Base-by-base conservation (phyloP, 306 rosid genomes). In the Crotalaria pallida region DNA sequence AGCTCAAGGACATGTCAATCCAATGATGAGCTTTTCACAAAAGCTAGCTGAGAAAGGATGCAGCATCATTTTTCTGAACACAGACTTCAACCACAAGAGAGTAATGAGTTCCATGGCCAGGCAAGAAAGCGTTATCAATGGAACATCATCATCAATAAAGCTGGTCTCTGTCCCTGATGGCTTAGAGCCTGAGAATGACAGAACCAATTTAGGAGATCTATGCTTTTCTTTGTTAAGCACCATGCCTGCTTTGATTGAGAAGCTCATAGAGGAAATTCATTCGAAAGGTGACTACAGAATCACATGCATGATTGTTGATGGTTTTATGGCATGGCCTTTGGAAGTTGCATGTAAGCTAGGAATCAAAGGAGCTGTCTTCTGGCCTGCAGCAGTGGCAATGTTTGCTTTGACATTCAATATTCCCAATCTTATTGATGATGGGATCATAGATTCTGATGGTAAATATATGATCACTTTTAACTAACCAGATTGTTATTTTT, bases 211-310 rank as follows among this genome's bases (percentile, higher is more conserved):
- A 1, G 33, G 60, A 2, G 16, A 36, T 18, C 6, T 67, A 26
- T 13, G 26, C 7, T 34, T 1, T 23, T 60, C 79, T 1, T 13
- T 72, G 0, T 44, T 33, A 3, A 24, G 29, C 6, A 65, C 57
- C 56, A 58, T 81, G 79, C 79, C 59, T n/a, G 62, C 61, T 44
- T 38, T 49, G 73, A 58, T 81, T 58, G 82, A 77, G 72, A 76
- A 76, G 79, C 73, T 81, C 22, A 61, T 77, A 66, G 17, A 10
- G 50, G 61, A 45, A 5, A 9, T 61, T 40, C 7, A 6, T 22
- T 24, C 13, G 18, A 53, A 53, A 4, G 34, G 34, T 23, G 60
- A 26, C 7, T 1, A 18, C 0, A 53, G 18, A 53, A 26, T 53
- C 13, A 53, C 0, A 17, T 53, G 60, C 18, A 11, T 53, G 1